Percentiles rank a stretch among this genome's conserved stretches.
phyloP scores from a whole-genome alignment of 2,329 filamentous ascomycete genomes.

The Clarireedia monteithiana region DNA sequence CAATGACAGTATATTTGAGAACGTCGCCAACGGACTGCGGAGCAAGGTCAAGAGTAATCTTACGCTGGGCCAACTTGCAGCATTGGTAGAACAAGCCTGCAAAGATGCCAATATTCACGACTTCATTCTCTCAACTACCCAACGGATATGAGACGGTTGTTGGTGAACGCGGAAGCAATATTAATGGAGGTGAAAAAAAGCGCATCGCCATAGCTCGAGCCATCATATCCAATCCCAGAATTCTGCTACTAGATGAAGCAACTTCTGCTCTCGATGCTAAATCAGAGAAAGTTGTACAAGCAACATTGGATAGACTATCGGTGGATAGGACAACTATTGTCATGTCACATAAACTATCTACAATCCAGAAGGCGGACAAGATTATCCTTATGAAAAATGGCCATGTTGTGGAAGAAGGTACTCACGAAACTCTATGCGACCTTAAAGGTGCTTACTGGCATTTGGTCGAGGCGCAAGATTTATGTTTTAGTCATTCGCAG shows the following conservation, averaged over 20 bases:
- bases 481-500: conserved; percentile 30
- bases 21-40: conserved; percentile 5
- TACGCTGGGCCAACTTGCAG: conserved; percentile 39
- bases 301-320: conserved; percentile 75
- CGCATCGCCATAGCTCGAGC: conserved; percentile 86
- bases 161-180: conserved; percentile 78
- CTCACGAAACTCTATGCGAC: conserved; percentile 68
- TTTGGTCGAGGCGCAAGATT: conserved; percentile 54
- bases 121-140: conserved; percentile 70
- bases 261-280: conserved; percentile 88
- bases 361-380: conserved; percentile 84
- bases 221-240: conserved; percentile 78
- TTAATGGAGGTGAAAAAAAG: conserved; percentile 91
- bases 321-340: conserved; percentile 84
- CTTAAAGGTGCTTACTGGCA: conserved; percentile 60
- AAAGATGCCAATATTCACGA: conserved; percentile 76
- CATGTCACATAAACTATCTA: conserved; percentile 87
- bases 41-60: conserved; percentile 1
- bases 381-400: conserved; percentile 85
- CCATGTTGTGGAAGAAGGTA: conserved; percentile 79
- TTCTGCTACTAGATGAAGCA: conserved; percentile 86
- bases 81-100: conserved; percentile 61
- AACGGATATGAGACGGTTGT: conserved; percentile 87
- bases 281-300: conserved; percentile 85
- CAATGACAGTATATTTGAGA: conserved; percentile 36